phyloP scores from a whole-genome alignment of 1,284 basidiomycete genomes.

The Trametes pubescens region DNA sequence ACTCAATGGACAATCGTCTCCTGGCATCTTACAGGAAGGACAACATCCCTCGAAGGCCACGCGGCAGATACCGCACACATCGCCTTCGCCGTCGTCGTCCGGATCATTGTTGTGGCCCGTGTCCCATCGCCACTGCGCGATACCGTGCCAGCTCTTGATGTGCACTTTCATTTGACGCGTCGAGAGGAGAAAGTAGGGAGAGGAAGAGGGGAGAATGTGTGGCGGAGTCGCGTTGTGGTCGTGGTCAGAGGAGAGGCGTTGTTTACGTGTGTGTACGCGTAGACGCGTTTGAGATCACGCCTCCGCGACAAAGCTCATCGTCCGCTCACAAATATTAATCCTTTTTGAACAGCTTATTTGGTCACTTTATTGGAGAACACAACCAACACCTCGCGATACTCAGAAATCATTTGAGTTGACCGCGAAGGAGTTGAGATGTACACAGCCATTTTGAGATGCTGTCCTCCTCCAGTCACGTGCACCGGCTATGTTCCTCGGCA shows the following conservation, averaged over 20 bases:
- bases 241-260: constrained; percentile 26
- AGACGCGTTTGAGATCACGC: constrained; percentile 29
- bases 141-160: constrained; percentile 84
- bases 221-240: background rate
- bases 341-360: background rate
- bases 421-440: background rate
- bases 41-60: constrained; percentile 93
- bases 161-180: constrained; percentile 71
- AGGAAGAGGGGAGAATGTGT: background rate
- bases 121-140: constrained; percentile 91
- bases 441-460: constrained; percentile 3
- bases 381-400: no score
- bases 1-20: constrained; percentile 97
- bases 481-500: background rate
- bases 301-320: constrained; percentile 12
- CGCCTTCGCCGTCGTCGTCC: constrained; percentile 57
- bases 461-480: constrained; percentile 18
- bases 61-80: constrained; percentile 95
- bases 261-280: constrained; percentile 36
- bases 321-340: no score
- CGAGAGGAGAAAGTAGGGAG: background rate
- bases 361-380: no score
- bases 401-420: background rate
- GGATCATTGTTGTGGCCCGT: constrained; percentile 53
- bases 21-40: constrained; percentile 92